A percentile compares a stretch with the other conserved stretches of the same genome.
These are phyloP conservation scores for Conticribra guillardii DNA, from an alignment of 108 stramenopile species.

Conservation along the genomic window DNA sequence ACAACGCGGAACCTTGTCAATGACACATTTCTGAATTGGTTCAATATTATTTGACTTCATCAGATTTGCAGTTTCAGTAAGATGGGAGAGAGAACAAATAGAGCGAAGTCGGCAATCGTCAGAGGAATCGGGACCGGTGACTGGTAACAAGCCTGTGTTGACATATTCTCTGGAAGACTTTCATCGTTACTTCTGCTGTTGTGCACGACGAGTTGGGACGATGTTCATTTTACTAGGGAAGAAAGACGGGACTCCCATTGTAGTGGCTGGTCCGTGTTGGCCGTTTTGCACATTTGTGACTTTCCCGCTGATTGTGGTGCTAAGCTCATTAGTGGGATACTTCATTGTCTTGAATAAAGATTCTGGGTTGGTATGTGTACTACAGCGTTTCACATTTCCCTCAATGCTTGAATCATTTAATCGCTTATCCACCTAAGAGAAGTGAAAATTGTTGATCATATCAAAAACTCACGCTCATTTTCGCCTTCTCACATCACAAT, in stretches of 20 bases:
- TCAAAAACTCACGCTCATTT: too few relatives aligned
- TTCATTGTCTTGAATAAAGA: conserved; percentile 74
- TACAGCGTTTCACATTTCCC: too few relatives aligned
- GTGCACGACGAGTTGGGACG: conserved; percentile 79
- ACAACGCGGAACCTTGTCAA: too few relatives aligned
- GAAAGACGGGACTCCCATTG: conserved; percentile 81
- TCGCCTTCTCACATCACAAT: too few relatives aligned
- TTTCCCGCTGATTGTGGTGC: conserved; percentile 72
- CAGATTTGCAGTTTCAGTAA: conserved; percentile 83
- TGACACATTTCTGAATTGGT: background rate
- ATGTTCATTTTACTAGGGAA: conserved; percentile 82
- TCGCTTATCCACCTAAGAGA: background rate
- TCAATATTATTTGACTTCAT: background rate
- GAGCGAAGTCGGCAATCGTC: conserved; percentile 41
- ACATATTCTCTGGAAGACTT: conserved; percentile 52
- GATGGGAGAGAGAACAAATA: conserved; percentile 80
- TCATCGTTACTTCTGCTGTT: conserved; percentile 83
- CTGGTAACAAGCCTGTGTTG: conserved; percentile 19
- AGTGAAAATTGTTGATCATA: conserved; percentile 1
- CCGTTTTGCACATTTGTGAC: conserved; percentile 90
- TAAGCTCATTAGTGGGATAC: conserved; percentile 65
- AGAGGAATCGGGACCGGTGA: conserved; percentile 27
- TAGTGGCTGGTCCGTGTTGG: conserved; percentile 91
- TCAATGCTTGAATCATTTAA: background rate
- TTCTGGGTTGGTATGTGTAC: conserved; percentile 66